Conservation (phyloP, 2,329 filamentous ascomycete species). For the Elsinoe australis region DNA sequence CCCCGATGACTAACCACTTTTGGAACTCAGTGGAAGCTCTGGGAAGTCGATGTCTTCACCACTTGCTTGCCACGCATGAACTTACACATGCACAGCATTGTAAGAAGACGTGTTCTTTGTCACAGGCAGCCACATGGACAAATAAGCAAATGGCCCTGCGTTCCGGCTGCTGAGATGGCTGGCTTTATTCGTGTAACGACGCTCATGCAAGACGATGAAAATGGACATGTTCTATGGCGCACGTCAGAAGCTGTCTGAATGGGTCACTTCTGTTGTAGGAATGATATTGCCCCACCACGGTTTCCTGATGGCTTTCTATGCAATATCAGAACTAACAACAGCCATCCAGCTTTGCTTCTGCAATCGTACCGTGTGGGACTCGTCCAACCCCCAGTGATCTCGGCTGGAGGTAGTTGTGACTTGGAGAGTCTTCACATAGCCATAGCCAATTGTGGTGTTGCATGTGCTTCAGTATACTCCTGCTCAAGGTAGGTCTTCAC, state of each 20-base stretch:
- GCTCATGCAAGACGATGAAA: neutral
- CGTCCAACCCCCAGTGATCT: too few species aligned
- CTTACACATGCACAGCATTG: neutral
- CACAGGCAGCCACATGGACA: neutral
- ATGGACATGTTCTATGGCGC: too few species aligned
- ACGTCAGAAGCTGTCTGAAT: too few species aligned
- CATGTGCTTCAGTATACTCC: neutral
- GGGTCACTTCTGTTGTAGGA: too few species aligned
- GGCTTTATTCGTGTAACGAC: neutral
- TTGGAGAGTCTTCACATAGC: too few species aligned
- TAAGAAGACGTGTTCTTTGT: neutral
- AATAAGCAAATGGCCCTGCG: neutral
- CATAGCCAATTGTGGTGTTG: too few species aligned
- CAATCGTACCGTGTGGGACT: too few species aligned
- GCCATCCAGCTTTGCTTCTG: too few species aligned
- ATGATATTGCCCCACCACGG: neutral
- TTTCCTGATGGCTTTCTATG: neutral
- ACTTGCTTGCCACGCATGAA: slow-evolving; percentile 1
- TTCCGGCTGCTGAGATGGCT: neutral
- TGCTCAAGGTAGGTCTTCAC: neutral
- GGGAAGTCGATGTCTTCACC: neutral
- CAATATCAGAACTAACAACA: too few species aligned
- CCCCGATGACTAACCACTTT: slow-evolving; percentile 7
- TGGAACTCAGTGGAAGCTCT: slow-evolving; percentile 11
- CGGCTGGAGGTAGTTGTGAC: too few species aligned